Evolutionary conservation across 208 protist species (phyloP).

Genomic region (Novymonas esmeraldas): DNA sequence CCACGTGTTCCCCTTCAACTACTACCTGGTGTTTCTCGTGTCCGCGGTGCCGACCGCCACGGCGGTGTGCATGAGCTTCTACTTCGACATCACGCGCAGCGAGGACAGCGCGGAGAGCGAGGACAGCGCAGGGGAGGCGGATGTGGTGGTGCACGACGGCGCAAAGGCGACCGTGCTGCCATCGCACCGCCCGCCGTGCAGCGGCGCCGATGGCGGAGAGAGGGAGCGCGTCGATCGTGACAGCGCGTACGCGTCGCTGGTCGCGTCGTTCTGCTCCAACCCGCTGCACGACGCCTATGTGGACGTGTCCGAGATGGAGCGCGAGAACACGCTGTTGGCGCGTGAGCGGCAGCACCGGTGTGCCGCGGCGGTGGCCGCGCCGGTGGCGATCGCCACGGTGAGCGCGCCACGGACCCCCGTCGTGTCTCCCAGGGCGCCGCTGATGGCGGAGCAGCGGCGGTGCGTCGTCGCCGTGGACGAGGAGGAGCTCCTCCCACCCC

Average conservation of each 20-base stretch:
- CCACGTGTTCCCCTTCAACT: constrained; percentile 54
- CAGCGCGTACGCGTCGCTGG: constrained; percentile 31
- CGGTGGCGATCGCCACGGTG: too few species aligned
- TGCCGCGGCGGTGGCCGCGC: background rate
- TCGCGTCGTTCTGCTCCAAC: constrained; percentile 36
- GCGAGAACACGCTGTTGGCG: constrained; percentile 17
- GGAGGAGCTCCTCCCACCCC: too few species aligned
- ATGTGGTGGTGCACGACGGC: too few species aligned
- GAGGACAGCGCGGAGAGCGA: constrained; percentile 12
- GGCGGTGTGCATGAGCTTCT: constrained; percentile 22
- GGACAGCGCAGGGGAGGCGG: background rate
- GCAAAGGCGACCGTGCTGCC: too few species aligned
- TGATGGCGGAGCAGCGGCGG: too few species aligned
- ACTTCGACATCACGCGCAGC: constrained; percentile 10
- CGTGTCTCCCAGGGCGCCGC: too few species aligned
- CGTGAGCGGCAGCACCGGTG: background rate
- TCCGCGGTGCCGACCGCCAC: constrained; percentile 15
- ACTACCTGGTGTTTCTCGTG: constrained; percentile 61
- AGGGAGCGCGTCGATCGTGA: background rate
- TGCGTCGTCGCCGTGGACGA: too few species aligned
- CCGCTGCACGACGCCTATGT: constrained; percentile 28
- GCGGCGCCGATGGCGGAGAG: background rate
- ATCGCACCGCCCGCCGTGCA: too few species aligned
- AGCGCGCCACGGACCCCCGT: too few species aligned
- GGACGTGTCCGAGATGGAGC: constrained; percentile 26